Evolutionary conservation across 2,329 filamentous ascomycete genomes (phyloP), one percentile per base, ranked within the genome.

Genomic region (Pestalotiopsis sp.): DNA sequence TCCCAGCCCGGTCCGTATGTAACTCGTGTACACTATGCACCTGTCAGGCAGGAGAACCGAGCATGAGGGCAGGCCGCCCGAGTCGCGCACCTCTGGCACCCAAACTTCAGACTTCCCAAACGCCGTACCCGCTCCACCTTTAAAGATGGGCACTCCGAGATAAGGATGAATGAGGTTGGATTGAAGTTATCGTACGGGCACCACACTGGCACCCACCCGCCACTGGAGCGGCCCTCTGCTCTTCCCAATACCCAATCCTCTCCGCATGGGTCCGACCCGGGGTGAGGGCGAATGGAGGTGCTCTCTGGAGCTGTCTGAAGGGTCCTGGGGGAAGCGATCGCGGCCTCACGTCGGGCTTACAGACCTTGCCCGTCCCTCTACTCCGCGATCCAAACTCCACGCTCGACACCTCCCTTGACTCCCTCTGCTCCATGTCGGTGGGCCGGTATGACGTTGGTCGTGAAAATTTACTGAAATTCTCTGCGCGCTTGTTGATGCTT

Each of bases 331-430:
- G 41, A 57, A 25, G 45, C 63, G 20, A 56, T 20, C 25, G 20
- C 63, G 49, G 63, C 49, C 23, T 31, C 63, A 58, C 41, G 63
- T 66, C 63, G 63, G 63, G 49, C 63, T 56, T 58, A 57, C 63
- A 38, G 49, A 45, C 31, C 20, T n/a, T 52, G 52, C 17, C 49
- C 23, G 25, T 66, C 41, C 63, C 41, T 38, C 31, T 57, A 56
- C 63, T 66, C 63, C 63, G 63, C 63, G 63, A 66, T 56, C 20
- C 36, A 27, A 62, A 56, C 63, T 66, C 49, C 49, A 66, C 63
- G 63, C 63, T 36, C 23, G n/a, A 57, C 63, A 36, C 31, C 31
- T 36, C 31, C 31, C 31, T 36, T 36, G 31, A 9, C 45, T 52
- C 45, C 45, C 45, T 20, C 45, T 52, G 45, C 45, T 66, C 63